A percentile compares a stretch with the other conserved stretches of the same genome.
Evolutionary conservation across 2,329 filamentous ascomycete genomes (phyloP).

Genomic region (Fusarium abutilonis): DNA sequence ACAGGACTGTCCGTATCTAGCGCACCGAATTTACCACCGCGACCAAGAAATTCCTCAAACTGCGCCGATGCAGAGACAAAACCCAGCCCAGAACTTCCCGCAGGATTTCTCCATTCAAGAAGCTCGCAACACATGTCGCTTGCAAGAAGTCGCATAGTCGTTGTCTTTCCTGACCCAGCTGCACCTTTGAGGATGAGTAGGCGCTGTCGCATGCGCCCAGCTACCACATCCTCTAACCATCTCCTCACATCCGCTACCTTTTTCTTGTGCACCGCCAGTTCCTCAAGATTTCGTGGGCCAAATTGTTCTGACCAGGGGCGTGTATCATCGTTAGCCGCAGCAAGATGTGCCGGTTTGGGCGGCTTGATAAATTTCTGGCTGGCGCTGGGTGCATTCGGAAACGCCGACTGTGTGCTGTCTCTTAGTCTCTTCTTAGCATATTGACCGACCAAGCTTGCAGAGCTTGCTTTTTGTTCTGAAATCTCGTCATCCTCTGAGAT

Average conservation of each 20-base stretch:
- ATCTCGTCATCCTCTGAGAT: slow-evolving; percentile 71
- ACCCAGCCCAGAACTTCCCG: slow-evolving; percentile 66
- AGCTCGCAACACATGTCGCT: slow-evolving; percentile 80
- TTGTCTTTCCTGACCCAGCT: slow-evolving; percentile 92
- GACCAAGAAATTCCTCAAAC: slow-evolving; percentile 91
- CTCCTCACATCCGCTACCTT: slow-evolving; percentile 87
- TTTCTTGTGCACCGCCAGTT: slow-evolving; percentile 92
- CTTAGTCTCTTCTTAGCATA: slow-evolving; percentile 65
- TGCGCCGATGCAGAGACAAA: slow-evolving; percentile 78
- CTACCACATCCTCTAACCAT: slow-evolving; percentile 82
- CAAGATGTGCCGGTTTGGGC: slow-evolving; percentile 45
- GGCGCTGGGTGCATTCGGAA: slow-evolving; percentile 44
- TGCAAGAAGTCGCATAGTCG: slow-evolving; percentile 81
- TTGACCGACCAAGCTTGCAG: slow-evolving; percentile 64
- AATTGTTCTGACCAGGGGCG: slow-evolving; percentile 91
- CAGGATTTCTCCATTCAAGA: slow-evolving; percentile 90
- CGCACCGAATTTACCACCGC: slow-evolving; percentile 81
- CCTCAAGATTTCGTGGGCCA: slow-evolving; percentile 76
- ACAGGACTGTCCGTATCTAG: slow-evolving; percentile 60
- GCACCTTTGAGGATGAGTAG: slow-evolving; percentile 88
- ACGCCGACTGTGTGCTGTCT: slow-evolving; percentile 45
- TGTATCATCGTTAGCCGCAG: slow-evolving; percentile 61
- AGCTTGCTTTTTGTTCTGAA: slow-evolving; percentile 59
- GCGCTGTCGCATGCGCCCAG: slow-evolving; percentile 72
- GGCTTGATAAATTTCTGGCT: slow-evolving; percentile 65